Percentiles rank a stretch among this genome's conserved stretches.
Evolutionary conservation across 1,284 basidiomycete species (phyloP).

Genomic region (Lignosus rhinocerotis): DNA sequence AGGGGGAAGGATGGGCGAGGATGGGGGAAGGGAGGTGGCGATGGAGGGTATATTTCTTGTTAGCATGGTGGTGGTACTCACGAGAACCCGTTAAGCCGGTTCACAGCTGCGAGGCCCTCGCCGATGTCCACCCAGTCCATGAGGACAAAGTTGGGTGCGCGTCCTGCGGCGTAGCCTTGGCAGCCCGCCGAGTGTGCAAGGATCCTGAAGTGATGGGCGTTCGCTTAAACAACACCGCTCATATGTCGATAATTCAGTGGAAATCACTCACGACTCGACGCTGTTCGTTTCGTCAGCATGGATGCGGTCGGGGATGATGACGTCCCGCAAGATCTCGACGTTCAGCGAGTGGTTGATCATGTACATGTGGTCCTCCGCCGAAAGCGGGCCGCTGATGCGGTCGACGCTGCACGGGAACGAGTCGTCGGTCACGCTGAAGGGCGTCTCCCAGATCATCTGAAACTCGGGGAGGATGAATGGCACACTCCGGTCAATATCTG

Average conservation of each 20-base stretch:
- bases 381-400: slow-evolving; percentile 54
- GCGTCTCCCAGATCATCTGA: slow-evolving; percentile 76
- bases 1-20: not conserved
- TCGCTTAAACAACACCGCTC: too few relatives aligned
- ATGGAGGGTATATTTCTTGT: not conserved
- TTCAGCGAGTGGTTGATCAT: slow-evolving; percentile 62
- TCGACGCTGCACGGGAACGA: slow-evolving; percentile 74
- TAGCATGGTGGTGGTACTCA: slow-evolving; percentile 12
- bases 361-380: slow-evolving; percentile 50
- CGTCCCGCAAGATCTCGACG: slow-evolving; percentile 37
- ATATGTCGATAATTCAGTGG: not conserved
- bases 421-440: slow-evolving; percentile 60
- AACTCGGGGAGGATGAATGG: slow-evolving; percentile 70
- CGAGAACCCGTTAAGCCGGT: slow-evolving; percentile 45
- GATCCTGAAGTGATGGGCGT: slow-evolving; percentile 35
- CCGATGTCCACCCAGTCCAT: slow-evolving; percentile 53
- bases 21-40: not conserved
- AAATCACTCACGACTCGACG: slow-evolving; percentile 39
- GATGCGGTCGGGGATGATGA: slow-evolving; percentile 42
- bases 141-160: slow-evolving; percentile 51
- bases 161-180: slow-evolving; percentile 40
- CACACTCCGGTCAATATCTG: slow-evolving; percentile 42
- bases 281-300: slow-evolving; percentile 45
- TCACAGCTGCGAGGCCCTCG: slow-evolving; percentile 41
- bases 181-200: slow-evolving; percentile 47